phyloP scores from a whole-genome alignment of 345 rosid genomes.

The Clausena lansium region DNA sequence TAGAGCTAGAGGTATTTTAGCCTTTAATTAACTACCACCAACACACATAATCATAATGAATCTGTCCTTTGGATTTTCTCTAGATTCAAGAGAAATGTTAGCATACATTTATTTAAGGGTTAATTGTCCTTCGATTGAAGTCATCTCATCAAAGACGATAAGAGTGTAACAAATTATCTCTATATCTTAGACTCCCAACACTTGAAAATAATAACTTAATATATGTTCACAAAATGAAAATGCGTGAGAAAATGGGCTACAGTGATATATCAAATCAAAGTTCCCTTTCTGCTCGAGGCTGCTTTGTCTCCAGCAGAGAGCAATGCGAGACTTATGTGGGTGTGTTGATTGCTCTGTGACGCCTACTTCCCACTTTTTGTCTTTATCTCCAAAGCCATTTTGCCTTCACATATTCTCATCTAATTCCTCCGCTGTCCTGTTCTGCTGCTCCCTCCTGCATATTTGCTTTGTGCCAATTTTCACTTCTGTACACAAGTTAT shows the following conservation, averaged over 20 bases:
- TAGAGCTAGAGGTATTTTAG: neutral
- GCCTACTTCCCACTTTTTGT: constrained; percentile 18
- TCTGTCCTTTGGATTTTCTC: neutral
- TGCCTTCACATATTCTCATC: constrained; percentile 28
- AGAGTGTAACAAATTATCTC: neutral
- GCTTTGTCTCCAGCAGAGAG: constrained; percentile 16
- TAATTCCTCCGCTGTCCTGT: constrained; percentile 26
- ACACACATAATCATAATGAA: neutral
- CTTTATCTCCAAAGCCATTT: constrained; percentile 24
- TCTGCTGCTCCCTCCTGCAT: neutral
- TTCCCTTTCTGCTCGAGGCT: neutral
- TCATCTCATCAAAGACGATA: neutral
- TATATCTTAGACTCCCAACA: neutral
- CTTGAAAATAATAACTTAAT: too few species aligned
- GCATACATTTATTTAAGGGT: too few species aligned
- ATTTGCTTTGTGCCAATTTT: neutral
- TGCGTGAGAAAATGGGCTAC: neutral
- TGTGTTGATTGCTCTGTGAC: neutral
- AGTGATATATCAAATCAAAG: constrained; percentile 36
- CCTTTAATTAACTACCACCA: neutral
- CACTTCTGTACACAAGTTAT: neutral
- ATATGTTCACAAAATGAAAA: neutral
- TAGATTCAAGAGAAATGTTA: neutral
- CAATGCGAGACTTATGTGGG: constrained; percentile 10
- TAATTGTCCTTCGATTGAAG: neutral